phyloP scores from a whole-genome alignment of 495 filamentous ascomycete genomes.

The Aspergillus carlsbadensis region DNA sequence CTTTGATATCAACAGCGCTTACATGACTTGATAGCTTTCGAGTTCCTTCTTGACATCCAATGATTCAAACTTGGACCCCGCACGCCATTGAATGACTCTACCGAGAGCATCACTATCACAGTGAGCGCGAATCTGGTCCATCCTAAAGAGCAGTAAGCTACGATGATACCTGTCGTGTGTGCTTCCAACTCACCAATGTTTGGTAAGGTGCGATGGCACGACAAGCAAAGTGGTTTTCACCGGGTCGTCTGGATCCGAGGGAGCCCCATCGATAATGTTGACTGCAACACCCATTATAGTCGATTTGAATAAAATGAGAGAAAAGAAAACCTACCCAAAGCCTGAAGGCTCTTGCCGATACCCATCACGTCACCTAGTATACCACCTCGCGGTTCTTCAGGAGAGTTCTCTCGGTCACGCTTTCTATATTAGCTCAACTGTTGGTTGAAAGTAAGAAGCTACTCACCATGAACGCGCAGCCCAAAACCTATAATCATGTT shows the following conservation, averaged over 20 bases:
- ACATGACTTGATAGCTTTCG: slow-evolving; percentile 27
- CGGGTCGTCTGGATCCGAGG: slow-evolving; percentile 18
- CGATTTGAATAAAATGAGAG: too few species aligned
- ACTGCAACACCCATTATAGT: too few species aligned
- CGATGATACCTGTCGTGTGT: neutral
- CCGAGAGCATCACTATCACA: slow-evolving; percentile 22
- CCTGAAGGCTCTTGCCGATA: slow-evolving; percentile 58
- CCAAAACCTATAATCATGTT: slow-evolving; percentile 37
- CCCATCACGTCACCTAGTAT: slow-evolving; percentile 64
- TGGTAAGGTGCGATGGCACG: slow-evolving; percentile 38
- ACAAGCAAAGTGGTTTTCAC: slow-evolving; percentile 51
- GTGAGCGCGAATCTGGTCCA: slow-evolving; percentile 40
- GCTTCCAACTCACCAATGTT: slow-evolving; percentile 37
- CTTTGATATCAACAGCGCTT: neutral
- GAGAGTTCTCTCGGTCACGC: slow-evolving; percentile 48
- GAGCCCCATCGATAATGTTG: slow-evolving; percentile 49
- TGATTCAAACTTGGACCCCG: slow-evolving; percentile 3
- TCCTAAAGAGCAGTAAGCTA: slow-evolving; percentile 18
- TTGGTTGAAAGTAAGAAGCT: neutral
- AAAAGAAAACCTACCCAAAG: slow-evolving; percentile 28
- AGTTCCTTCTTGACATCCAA: slow-evolving; percentile 16
- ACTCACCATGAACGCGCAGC: slow-evolving; percentile 54
- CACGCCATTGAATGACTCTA: slow-evolving; percentile 18
- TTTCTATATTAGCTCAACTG: slow-evolving; percentile 9
- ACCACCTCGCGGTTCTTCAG: slow-evolving; percentile 46